phyloP scores from a whole-genome alignment of 2,329 filamentous ascomycete genomes.

The Fusarium keratoplasticum region DNA sequence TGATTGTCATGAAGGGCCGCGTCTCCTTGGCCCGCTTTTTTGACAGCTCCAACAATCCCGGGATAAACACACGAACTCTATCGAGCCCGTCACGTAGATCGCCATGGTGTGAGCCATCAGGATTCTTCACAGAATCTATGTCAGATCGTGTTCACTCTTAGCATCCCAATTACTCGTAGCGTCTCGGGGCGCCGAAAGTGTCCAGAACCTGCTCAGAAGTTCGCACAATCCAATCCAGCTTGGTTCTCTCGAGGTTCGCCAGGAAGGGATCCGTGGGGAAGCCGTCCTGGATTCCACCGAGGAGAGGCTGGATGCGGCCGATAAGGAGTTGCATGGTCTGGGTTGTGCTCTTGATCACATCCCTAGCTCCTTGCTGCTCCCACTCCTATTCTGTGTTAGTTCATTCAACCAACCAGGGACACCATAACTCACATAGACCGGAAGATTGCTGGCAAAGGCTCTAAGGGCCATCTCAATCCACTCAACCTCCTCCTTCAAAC shows the following conservation, averaged over 20 bases:
- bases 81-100: slow-evolving; percentile 5
- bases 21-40: slow-evolving; percentile 23
- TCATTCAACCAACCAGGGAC: neutral
- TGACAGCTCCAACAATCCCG: slow-evolving; percentile 21
- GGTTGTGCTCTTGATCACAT: slow-evolving; percentile 53
- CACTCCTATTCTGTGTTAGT: slow-evolving; percentile 50
- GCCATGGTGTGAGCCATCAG: neutral
- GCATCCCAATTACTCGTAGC: slow-evolving; percentile 45
- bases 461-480: slow-evolving; percentile 72
- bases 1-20: slow-evolving; percentile 8
- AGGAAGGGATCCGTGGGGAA: slow-evolving; percentile 56
- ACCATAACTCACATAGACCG: slow-evolving; percentile 60
- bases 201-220: slow-evolving; percentile 52
- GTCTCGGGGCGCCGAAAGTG: slow-evolving; percentile 44
- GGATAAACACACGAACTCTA: neutral
- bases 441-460: slow-evolving; percentile 61
- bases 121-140: slow-evolving; percentile 14
- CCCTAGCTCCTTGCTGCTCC: slow-evolving; percentile 51
- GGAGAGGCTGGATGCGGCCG: slow-evolving; percentile 49
- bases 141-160: slow-evolving; percentile 7
- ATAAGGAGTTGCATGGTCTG: slow-evolving; percentile 55
- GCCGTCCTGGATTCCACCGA: slow-evolving; percentile 49
- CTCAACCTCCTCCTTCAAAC: slow-evolving; percentile 66
- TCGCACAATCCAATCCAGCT: slow-evolving; percentile 54
- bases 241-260: slow-evolving; percentile 51